Conservation (phyloP, 345 rosid species). For the Eucalyptus fibrosa region DNA sequence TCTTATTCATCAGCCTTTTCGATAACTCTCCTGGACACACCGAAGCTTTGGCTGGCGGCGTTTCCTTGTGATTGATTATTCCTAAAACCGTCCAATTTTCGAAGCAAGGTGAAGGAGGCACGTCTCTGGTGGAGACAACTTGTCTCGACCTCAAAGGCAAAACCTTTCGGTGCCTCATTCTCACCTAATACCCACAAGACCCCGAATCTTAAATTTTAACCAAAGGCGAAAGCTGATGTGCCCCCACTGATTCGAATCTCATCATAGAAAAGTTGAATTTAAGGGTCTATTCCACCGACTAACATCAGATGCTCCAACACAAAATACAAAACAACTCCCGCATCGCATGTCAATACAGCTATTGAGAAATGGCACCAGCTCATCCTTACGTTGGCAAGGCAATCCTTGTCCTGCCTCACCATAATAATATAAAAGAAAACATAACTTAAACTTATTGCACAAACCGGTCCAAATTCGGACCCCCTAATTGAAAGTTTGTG, state of each 20-base stretch:
- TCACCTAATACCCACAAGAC: not conserved
- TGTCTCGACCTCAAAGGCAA: not conserved
- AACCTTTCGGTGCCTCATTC: not conserved
- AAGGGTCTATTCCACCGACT: not conserved
- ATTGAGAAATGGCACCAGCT: not conserved
- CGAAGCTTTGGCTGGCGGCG: not conserved
- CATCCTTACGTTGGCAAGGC: not conserved
- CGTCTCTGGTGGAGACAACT: not conserved
- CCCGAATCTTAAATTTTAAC: not conserved
- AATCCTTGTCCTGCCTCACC: not conserved
- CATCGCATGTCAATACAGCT: not conserved
- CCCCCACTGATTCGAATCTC: not conserved
- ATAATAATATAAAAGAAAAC: not conserved
- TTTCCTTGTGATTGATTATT: not conserved
- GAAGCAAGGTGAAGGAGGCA: not conserved
- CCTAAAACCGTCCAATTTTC: not conserved
- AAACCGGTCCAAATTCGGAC: not conserved
- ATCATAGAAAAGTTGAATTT: not conserved
- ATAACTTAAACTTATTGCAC: not conserved
- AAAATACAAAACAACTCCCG: not conserved
- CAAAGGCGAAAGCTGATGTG: not conserved
- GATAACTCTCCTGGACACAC: not conserved
- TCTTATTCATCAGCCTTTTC: not conserved
- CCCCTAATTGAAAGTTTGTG: not conserved
- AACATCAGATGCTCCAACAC: not conserved